Evolutionary conservation across 139 green algal genomes (phyloP), one percentile per base, ranked within the genome.

Genomic region (Cymbomonas tetramitiformis): DNA sequence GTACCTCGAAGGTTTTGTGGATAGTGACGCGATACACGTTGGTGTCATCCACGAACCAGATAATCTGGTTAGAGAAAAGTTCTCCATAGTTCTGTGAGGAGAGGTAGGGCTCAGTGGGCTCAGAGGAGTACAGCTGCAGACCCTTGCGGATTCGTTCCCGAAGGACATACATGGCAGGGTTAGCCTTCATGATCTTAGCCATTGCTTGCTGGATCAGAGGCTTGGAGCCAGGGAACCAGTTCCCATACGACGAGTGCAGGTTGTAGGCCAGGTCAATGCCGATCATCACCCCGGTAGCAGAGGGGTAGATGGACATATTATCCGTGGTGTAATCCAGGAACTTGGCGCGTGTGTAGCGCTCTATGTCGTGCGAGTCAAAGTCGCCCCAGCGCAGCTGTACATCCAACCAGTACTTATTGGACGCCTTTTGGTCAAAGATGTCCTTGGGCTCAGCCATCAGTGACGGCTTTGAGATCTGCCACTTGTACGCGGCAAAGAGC

Each of bases 261-360:
- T 99, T 99, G 83, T 99, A 99, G 0, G 86, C 87, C 34, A 99
- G 79, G 68, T 99, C 92, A 5, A 99, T 78, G 59, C 89, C 85
- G 28, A 99, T 79, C 91, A 99, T 97, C 51, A 79, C 73, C 30
- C 91, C 90, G 6, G 86, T 94, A 43, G 92, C 89, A 4, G 84
- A 90, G 7, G 91, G 91, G 77, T 98, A 98, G 70, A 98, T 92
- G 59, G 78, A 92, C 89, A 99, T 97, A 83, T 94, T 96, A 70
- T 99, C 92, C 1, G 89, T 98, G 52, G 92, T 96, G 80, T 99
- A 99, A 79, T 99, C 92, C 51, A 99, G 77, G 77, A 99, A 99
- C 81, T 96, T 96, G 68, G 90, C 90, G 30, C 90, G 80, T 50
- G 79, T 88, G 71, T 99, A 99, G 31, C 92, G 80, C 83, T 99